phyloP scores from a whole-genome alignment of 768 basidiomycete genomes.

The Lactarius deliciosus region DNA sequence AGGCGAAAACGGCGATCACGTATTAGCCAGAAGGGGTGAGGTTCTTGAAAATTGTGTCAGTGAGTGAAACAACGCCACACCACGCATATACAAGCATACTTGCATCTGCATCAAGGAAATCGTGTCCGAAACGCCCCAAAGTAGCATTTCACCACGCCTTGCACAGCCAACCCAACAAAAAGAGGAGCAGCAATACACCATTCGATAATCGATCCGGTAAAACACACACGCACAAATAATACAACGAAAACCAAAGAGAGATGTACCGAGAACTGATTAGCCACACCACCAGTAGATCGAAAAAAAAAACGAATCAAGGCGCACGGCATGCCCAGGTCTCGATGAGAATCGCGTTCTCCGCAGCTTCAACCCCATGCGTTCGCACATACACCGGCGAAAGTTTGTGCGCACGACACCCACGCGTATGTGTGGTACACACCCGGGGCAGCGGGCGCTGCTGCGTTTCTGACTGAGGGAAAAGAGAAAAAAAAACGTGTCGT shows the following conservation, averaged over 20 bases:
- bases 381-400: slow-evolving; percentile 24
- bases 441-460: slow-evolving; percentile 6
- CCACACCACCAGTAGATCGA: slow-evolving; percentile 48
- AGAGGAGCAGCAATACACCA: not conserved
- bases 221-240: not conserved
- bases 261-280: slow-evolving; percentile 73
- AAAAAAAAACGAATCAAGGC: slow-evolving; percentile 35
- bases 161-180: slow-evolving; percentile 1
- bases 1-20: not conserved
- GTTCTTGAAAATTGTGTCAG: not conserved
- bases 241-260: not conserved
- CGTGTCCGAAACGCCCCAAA: slow-evolving; percentile 8
- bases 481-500: slow-evolving; percentile 17
- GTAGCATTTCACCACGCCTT: not conserved
- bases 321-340: slow-evolving; percentile 74
- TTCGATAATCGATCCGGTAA: not conserved
- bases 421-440: slow-evolving; percentile 15
- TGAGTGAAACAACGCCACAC: not conserved
- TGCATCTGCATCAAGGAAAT: slow-evolving; percentile 3
- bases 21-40: not conserved
- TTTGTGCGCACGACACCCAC: slow-evolving; percentile 27
- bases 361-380: slow-evolving; percentile 36
- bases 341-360: slow-evolving; percentile 45
- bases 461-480: slow-evolving; percentile 30
- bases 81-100: slow-evolving; percentile 4